Percentiles rank a stretch among this genome's conserved stretches.
Conservation (phyloP, 495 filamentous ascomycete species). For the Parmelia sp. region DNA sequence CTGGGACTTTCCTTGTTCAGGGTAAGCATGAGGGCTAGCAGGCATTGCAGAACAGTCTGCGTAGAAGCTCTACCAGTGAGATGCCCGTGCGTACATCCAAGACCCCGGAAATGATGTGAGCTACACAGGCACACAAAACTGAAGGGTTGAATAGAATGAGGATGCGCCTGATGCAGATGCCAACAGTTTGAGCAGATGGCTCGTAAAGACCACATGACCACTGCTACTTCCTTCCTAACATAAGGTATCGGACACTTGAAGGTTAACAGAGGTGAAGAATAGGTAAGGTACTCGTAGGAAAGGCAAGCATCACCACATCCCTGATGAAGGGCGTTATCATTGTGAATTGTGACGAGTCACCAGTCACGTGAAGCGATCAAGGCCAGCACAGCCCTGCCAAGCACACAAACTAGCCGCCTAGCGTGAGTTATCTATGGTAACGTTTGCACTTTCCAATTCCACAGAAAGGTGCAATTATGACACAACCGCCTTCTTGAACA, state of each 20-base stretch:
- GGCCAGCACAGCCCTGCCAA: constrained; percentile 8
- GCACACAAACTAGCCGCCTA: too few species aligned
- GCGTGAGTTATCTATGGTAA: constrained; percentile 11
- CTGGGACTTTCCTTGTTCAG: not conserved
- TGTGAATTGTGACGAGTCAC: not conserved
- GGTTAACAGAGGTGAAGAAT: too few species aligned
- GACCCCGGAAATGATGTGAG: not conserved
- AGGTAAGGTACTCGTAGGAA: too few species aligned
- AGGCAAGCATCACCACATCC: not conserved
- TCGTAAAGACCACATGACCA: not conserved
- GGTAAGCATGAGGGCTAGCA: not conserved
- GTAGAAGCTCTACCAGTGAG: not conserved
- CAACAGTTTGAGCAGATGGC: not conserved
- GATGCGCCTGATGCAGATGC: not conserved
- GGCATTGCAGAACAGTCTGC: not conserved
- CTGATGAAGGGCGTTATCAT: not conserved
- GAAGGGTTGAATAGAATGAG: not conserved
- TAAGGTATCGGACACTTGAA: too few species aligned
- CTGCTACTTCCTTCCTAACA: not conserved
- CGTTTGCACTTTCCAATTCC: constrained; percentile 14
- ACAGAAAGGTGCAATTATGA: constrained; percentile 12
- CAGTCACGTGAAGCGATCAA: constrained; percentile 4
- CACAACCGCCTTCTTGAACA: constrained; percentile 2
- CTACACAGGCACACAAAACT: not conserved
- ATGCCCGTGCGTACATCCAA: not conserved